Conservation (phyloP, 176 grass and related monocot genomes). For the Rhynchospora breviuscula region DNA sequence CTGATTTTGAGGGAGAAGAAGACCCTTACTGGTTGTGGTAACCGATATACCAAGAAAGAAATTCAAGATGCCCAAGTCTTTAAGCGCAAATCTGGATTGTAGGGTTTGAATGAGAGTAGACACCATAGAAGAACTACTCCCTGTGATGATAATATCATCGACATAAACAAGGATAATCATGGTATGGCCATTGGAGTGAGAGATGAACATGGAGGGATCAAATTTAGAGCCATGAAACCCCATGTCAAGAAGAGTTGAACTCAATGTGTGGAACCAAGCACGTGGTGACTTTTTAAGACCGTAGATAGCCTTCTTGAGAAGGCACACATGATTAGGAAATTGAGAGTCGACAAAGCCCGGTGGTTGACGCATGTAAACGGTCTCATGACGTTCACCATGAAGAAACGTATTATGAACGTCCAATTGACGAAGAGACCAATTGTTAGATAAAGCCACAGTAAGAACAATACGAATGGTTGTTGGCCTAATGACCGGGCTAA, state of each 20-base stretch:
- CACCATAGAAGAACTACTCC: no score
- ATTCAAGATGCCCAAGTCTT: no score
- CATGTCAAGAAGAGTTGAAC: background rate
- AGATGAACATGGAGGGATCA: background rate
- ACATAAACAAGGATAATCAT: no score
- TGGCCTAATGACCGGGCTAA: background rate
- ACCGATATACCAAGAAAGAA: no score
- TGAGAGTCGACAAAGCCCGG: background rate
- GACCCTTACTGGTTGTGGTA: no score
- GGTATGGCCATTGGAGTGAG: no score
- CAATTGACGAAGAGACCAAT: background rate
- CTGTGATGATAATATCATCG: no score
- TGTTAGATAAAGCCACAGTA: background rate
- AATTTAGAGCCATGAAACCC: background rate
- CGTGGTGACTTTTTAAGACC: slow-evolving; percentile 10
- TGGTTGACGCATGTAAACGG: background rate
- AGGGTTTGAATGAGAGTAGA: no score
- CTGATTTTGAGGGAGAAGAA: no score
- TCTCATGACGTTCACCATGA: background rate
- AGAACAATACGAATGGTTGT: background rate
- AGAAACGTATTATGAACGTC: slow-evolving; percentile 4
- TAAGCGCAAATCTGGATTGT: no score
- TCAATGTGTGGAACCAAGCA: background rate
- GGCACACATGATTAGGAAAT: background rate
- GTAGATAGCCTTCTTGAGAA: background rate